phyloP scores from a whole-genome alignment of 78 protist genomes.

The Dictyostelium firmibasis region DNA sequence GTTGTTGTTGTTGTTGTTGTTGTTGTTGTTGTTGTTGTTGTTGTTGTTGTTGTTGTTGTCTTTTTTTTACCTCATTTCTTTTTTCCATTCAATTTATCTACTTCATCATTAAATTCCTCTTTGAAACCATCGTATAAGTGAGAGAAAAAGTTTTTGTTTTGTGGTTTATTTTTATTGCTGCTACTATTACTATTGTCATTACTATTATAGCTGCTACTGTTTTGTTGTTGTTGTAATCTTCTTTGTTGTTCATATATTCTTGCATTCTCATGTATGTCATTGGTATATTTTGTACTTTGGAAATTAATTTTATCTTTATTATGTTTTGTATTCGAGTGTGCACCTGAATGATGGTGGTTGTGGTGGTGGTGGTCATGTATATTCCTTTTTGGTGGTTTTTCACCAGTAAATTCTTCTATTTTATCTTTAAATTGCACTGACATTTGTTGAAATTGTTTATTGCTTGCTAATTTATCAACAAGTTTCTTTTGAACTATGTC shows the following conservation, averaged over 20 bases:
- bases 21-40: too few relatives aligned
- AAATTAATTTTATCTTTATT: not conserved
- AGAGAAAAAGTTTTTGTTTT: not conserved
- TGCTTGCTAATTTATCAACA: not conserved
- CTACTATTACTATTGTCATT: not conserved
- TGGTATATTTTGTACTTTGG: not conserved
- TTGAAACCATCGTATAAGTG: slow-evolving; percentile 2
- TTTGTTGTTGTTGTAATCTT: not conserved
- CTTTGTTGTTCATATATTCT: slow-evolving; percentile 15
- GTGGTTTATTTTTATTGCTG: not conserved
- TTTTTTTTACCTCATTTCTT: not conserved
- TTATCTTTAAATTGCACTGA: slow-evolving; percentile 8
- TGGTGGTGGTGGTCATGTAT: not conserved
- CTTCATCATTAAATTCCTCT: not conserved
- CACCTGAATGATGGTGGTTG: not conserved
- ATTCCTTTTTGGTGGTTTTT: not conserved
- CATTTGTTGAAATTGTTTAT: slow-evolving; percentile 25
- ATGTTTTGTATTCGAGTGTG: not conserved
- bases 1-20: too few relatives aligned
- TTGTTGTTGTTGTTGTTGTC: too few relatives aligned
- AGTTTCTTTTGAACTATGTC: not conserved
- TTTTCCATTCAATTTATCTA: not conserved
- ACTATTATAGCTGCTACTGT: not conserved
- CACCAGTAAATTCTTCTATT: not conserved
- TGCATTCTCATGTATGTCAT: slow-evolving; percentile 10